Evolutionary conservation across 2,329 filamentous ascomycete genomes (phyloP), one percentile per base, ranked within the genome.

Genomic region (Saccharata proteae): DNA sequence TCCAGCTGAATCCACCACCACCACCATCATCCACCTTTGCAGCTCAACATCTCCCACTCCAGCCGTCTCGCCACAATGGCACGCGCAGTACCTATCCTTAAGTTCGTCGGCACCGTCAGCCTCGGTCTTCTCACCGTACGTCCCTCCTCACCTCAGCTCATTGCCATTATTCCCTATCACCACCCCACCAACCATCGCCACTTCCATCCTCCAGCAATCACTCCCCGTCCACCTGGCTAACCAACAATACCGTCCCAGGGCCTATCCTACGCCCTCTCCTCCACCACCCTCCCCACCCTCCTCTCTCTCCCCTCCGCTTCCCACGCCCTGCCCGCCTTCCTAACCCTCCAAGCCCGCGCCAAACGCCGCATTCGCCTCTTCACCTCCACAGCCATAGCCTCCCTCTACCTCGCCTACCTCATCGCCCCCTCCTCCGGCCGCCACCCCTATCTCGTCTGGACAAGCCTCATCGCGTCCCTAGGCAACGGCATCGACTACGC

Each of bases 371-470:
- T 82, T 38, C 66, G 77, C 34, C 59, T 69, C 18, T 70, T 92
- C 30, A 72, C 79, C 29, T 65, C 72, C 42, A 57, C 92, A 43
- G 76, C 83, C 31, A 71, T 74, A 32, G 62, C 71, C 31, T 74
- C 81, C 17, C 76, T 94, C 47, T 62, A 83, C 43, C 69, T 88
- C 42, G 82, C 85, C 40, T 94, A 79, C 57, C 55, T 69, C 26
- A 63, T 92, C 42, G 88, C 85, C 3, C 80, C 85, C 0, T 68
- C 73, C 16, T 70, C 75, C 34, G 68, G 72, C 43, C 76, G 80
- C 51, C 88, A 96, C 53, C 88, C 88, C 0, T 96, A 93, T 53
- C 74, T 94, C 16, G 58, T 94, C 37, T 94, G 90, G 74, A 84
- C 83, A 10, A 75, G 77, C 3, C 58, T 84, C 16, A 68, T 85